Base-by-base conservation (phyloP, 1,284 basidiomycete genomes). In the Trichosporon coremiiforme region DNA sequence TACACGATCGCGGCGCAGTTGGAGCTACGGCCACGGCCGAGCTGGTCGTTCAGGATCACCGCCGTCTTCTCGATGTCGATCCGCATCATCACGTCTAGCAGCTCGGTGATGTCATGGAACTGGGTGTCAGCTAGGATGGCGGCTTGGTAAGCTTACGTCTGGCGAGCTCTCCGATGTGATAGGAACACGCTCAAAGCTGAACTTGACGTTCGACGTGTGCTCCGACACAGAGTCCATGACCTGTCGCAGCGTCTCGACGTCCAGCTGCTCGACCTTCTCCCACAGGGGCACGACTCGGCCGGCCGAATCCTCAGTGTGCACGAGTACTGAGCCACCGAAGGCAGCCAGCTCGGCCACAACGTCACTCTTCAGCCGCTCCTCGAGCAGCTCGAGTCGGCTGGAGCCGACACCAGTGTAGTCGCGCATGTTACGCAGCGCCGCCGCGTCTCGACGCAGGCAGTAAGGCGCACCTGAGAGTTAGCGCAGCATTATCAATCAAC, bases 31-130 rank as follows among this genome's bases (percentile, higher is more conserved):
- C 96, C 96, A 38, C 94, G 86, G 3, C 96, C 96, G 3, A 99
- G 88, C 83, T 99, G 97, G 78, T 95, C 97, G 80, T 99, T 99
- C 66, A 99, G 88, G 29, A 99, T 90, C 72, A 99, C 91, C 0
- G 95, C 93, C 0, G 90, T 90, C 57, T 88, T 86, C 36, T 88
- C 86, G 3, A 90, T 87, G 68, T 91, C 87, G 33, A 90, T 89
- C n/a, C 90, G 86, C 60, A 93, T 86, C 53, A 95, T 92, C 0
- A 95, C 87, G 60, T 93, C 90, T 73, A 98, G 90, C 33, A 99
- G 86, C 71, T 85, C 82, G 4, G 92, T 90, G 60, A 85, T 82
- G 74, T 87, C 86, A 68, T 82, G 82, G 76, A 86, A 86, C 80
- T 87, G 81, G 25, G n/a, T 69, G 74, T 25, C 66, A 67, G 66